Evolutionary conservation across 352 stramenopile genomes (phyloP).

Genomic region (Phytophthora quininea): DNA sequence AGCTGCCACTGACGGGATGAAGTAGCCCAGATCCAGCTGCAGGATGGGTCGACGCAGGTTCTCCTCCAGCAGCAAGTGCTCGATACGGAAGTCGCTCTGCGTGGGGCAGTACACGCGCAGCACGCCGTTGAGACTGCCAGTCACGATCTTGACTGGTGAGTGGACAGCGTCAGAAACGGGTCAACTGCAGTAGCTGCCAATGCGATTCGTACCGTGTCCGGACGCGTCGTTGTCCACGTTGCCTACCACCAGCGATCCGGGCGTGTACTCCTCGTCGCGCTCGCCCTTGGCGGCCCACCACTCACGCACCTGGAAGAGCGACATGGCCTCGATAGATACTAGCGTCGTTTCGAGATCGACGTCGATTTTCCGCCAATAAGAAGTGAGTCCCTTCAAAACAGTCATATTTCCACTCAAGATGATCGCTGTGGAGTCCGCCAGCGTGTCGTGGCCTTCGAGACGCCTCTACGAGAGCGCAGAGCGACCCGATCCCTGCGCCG

Average conservation of each 20-base stretch:
- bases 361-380: conserved; percentile 1
- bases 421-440: conserved; percentile 44
- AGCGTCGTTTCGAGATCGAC: conserved; percentile 33
- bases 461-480: conserved; percentile 38
- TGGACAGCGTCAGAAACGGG: background rate
- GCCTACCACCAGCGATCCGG: conserved; percentile 72
- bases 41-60: conserved; percentile 87
- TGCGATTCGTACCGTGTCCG: conserved; percentile 41
- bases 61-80: conserved; percentile 90
- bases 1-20: conserved; percentile 66
- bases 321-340: conserved; percentile 55
- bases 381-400: background rate
- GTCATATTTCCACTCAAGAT: conserved; percentile 19
- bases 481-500: conserved; percentile 27
- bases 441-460: conserved; percentile 50
- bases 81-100: conserved; percentile 85
- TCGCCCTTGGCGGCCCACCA: conserved; percentile 87
- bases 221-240: conserved; percentile 89
- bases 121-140: conserved; percentile 84
- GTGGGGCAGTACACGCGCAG: conserved; percentile 86
- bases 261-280: conserved; percentile 81
- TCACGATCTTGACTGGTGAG: conserved; percentile 85
- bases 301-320: conserved; percentile 90
- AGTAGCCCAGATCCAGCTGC: conserved; percentile 85
- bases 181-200: no score